Conservation (phyloP, 2,329 filamentous ascomycete species). For the Colletotrichum theobromicola region DNA sequence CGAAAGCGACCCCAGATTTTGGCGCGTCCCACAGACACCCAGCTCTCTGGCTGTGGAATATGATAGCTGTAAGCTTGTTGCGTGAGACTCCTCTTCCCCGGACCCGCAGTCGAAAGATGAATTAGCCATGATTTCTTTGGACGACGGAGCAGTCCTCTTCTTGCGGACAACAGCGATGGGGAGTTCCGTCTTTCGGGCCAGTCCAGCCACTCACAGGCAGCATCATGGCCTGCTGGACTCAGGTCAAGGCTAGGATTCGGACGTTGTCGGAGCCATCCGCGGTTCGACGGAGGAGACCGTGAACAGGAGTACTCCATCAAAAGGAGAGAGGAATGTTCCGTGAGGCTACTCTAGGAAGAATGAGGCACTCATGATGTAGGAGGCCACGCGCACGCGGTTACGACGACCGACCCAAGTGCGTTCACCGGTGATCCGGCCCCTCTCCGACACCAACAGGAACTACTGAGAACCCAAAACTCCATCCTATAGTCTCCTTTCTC, state of each 20-base stretch:
- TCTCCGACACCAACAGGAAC: neutral
- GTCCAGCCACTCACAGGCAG: neutral
- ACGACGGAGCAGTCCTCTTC: neutral
- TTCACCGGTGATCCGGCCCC: neutral
- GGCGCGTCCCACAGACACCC: neutral
- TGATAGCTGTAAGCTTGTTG: neutral
- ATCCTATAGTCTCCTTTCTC: neutral
- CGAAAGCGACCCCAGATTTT: neutral
- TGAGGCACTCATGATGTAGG: neutral
- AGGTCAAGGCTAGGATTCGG: neutral
- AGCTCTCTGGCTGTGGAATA: neutral
- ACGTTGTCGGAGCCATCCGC: neutral
- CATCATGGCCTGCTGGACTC: rapidly evolving
- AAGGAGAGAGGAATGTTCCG: neutral
- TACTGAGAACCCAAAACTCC: neutral
- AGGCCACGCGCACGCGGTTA: neutral
- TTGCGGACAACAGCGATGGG: neutral
- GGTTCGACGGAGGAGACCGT: neutral
- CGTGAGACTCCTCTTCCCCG: neutral
- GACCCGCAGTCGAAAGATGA: neutral
- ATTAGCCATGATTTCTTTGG: neutral
- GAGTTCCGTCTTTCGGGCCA: neutral
- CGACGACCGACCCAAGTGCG: neutral
- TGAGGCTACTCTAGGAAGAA: neutral
- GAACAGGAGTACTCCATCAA: neutral